Evolutionary conservation across 1,139 yeast species (phyloP).

Genomic region (Taphrina communis): DNA sequence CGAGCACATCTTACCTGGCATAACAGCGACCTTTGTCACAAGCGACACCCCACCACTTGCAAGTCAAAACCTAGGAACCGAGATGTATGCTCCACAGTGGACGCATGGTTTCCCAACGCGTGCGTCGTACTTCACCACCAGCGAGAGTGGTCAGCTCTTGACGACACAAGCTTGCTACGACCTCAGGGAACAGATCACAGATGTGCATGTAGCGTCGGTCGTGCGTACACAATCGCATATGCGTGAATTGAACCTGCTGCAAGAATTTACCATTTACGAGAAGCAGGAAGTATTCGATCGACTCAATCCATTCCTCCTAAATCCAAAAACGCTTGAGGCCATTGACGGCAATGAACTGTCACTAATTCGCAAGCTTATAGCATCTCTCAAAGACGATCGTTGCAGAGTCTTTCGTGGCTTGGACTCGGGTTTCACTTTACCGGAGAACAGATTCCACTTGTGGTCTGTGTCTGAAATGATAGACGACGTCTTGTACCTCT

Average conservation of each 20-base stretch:
- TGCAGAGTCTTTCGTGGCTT: constrained; percentile 23
- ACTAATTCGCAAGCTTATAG: background rate
- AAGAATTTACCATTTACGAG: constrained; percentile 23
- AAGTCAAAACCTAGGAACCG: background rate
- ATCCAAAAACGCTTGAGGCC: background rate
- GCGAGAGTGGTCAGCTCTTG: constrained; percentile 16
- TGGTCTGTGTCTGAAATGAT: constrained; percentile 19
- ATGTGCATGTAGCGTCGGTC: constrained; percentile 13
- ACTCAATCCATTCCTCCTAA: constrained; percentile 1
- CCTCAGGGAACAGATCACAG: constrained; percentile 15
- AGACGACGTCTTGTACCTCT: constrained; percentile 5
- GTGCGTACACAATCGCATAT: constrained; percentile 16
- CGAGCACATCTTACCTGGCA: constrained; percentile 5
- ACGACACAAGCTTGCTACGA: constrained; percentile 23
- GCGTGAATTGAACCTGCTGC: constrained; percentile 16
- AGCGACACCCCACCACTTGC: background rate
- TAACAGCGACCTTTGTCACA: constrained; percentile 11
- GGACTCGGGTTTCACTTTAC: constrained; percentile 24
- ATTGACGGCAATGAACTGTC: background rate
- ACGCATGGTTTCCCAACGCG: constrained; percentile 10
- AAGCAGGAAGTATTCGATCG: constrained; percentile 28
- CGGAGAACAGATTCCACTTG: constrained; percentile 21
- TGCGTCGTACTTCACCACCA: constrained; percentile 17
- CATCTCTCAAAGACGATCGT: constrained; percentile 5
- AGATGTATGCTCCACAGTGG: constrained; percentile 12